Evolutionary conservation across 1,284 basidiomycete species (phyloP), one percentile per base, ranked within the genome.

Genomic region (Spongiforma sp.): DNA sequence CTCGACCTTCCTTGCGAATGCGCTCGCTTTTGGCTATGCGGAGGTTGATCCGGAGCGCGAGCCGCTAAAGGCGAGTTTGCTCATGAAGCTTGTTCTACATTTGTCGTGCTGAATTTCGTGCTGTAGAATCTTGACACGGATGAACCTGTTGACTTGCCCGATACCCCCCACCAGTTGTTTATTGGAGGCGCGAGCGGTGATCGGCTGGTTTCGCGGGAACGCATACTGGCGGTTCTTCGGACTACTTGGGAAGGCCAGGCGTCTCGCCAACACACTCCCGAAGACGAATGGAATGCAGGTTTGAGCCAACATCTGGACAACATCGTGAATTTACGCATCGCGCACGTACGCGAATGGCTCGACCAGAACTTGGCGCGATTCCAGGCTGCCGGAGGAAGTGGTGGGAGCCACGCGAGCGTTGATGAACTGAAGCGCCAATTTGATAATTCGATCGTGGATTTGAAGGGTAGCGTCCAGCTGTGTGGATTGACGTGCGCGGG

Each of bases 61-160:
- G 66, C 81, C 79, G 4, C 68, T 89, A 26, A 87, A 84, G 78
- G 87, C 86, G 34, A 57, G 4, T 2, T 26, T 6, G 5, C 4
- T 34, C 4, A 1, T 15, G 2, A 32, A 4, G 3, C 58, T 7
- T 3, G 30, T 6, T 3, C 0, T 1, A 12, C 3, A 2, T 12
- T 19, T 4, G 4, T 4, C 10, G 43, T 1, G 24, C 26, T 62
- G 15, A 61, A 7, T 5, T 54, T 7, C 0, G 41, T 28, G 14
- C 9, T 15, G 0, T 17, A 88, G 86, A 83, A 87, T 65, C 70
- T 86, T 53, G 85, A 88, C 62, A 83, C 81, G 1, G 81, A 84
- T 55, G 57, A 72, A 1, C 62, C 74, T 1, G 74, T 87, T 9
- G 77, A 78, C 2, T 60, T 69, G 14, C 69, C 71, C 1, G 83